phyloP scores from a whole-genome alignment of 768 basidiomycete species.

The Chlorophyllum brunneum region DNA sequence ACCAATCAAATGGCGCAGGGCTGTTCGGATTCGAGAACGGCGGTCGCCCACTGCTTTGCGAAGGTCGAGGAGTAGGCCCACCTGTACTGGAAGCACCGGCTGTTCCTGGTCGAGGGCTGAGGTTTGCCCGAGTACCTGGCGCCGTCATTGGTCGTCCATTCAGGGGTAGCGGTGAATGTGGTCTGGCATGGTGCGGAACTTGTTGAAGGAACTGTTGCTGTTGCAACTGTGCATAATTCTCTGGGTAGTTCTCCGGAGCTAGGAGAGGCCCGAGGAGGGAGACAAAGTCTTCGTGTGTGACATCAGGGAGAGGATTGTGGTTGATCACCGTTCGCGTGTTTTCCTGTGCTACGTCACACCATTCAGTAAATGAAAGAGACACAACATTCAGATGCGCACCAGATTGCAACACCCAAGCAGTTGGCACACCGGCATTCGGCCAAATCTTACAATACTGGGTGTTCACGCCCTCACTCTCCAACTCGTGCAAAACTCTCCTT shows the following conservation, averaged over 20 bases:
- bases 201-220: conserved; percentile 24
- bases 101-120: conserved; percentile 6
- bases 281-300: conserved; percentile 85
- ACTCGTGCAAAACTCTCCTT: conserved; percentile 52
- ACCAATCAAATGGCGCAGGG: conserved; percentile 81
- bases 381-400: conserved; percentile 34
- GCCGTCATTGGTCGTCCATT: not conserved
- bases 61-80: conserved; percentile 27
- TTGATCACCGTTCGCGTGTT: conserved; percentile 71
- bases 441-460: conserved; percentile 74
- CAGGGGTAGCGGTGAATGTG: conserved; percentile 30
- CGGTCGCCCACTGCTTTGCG: conserved; percentile 25
- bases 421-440: conserved; percentile 69
- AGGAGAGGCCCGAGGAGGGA: conserved; percentile 75
- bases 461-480: conserved; percentile 63
- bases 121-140: not conserved
- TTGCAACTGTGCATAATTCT: conserved; percentile 26
- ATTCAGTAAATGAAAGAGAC: conserved; percentile 3
- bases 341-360: conserved; percentile 41
- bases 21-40: conserved; percentile 43
- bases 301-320: conserved; percentile 84
- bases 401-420: conserved; percentile 78
- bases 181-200: conserved; percentile 32
- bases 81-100: not conserved
- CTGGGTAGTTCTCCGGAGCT: conserved; percentile 72